Evolutionary conservation across 495 filamentous ascomycete genomes (phyloP).

Genomic region (Penicillium turbatum): DNA sequence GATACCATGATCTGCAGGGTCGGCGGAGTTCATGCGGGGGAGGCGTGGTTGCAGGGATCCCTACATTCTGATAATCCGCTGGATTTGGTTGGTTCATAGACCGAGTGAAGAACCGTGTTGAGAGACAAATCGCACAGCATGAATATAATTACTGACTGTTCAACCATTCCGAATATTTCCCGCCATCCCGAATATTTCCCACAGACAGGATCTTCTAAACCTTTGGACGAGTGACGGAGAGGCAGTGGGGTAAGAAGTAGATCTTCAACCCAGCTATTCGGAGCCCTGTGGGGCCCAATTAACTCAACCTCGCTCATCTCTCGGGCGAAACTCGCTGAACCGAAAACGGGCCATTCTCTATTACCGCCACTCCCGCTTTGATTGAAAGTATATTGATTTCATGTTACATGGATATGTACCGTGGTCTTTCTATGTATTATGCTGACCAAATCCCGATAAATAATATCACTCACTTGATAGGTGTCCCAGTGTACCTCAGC

Average conservation of each 20-base stretch:
- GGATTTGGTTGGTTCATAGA: background rate
- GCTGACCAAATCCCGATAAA: background rate
- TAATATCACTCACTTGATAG: background rate
- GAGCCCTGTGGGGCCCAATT: background rate
- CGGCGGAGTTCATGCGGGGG: slow-evolving; percentile 2
- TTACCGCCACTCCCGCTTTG: background rate
- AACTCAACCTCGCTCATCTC: slow-evolving; percentile 20
- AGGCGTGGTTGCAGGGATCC: background rate
- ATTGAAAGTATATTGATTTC: background rate
- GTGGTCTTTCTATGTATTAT: background rate
- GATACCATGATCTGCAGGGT: slow-evolving; percentile 8
- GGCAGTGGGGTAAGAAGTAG: background rate
- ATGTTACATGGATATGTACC: background rate
- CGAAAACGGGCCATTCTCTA: background rate
- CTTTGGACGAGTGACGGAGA: background rate
- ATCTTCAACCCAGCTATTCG: background rate
- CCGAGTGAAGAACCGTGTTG: too few species aligned
- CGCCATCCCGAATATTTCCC: too few species aligned
- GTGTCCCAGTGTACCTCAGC: background rate
- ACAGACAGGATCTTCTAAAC: too few species aligned
- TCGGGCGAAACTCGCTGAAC: slow-evolving; percentile 29
- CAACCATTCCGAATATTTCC: too few species aligned
- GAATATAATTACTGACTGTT: too few species aligned
- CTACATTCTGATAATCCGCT: background rate
- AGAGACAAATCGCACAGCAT: too few species aligned